A percentile compares a stretch with the other conserved stretches of the same genome.
phyloP scores from a whole-genome alignment of 1,284 basidiomycete genomes.

The Hypsizygus ulmarius region DNA sequence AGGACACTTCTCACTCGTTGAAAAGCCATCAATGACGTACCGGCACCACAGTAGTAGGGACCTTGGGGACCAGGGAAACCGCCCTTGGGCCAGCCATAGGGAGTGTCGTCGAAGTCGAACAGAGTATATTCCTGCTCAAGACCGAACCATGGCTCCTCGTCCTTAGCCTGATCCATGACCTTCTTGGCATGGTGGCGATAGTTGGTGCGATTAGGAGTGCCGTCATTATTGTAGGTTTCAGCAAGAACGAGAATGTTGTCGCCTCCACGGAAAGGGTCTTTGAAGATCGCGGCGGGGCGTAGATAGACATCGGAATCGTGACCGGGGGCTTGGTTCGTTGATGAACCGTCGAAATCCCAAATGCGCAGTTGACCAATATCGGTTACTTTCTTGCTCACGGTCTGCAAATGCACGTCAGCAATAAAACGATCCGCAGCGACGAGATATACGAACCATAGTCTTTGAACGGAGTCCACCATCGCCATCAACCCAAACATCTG shows the following conservation, averaged over 20 bases:
- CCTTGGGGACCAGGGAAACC: conserved; percentile 99
- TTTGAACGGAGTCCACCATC: conserved; percentile 91
- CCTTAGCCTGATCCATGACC: conserved; percentile 88
- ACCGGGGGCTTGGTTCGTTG: conserved; percentile 94
- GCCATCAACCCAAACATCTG: conserved; percentile 96
- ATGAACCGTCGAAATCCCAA: conserved; percentile 99
- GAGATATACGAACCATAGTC: conserved; percentile 66
- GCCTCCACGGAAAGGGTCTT: conserved; percentile 98
- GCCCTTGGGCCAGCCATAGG: conserved; percentile 96
- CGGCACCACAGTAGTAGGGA: conserved; percentile 99
- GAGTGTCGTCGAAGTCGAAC: conserved; percentile 89
- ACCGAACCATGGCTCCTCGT: conserved; percentile 92
- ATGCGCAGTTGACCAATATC: conserved; percentile 86
- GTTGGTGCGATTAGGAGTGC: conserved; percentile 98
- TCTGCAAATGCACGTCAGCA: conserved; percentile 43
- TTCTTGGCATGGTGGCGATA: conserved; percentile 89
- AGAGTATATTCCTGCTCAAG: conserved; percentile 99
- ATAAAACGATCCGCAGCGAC: conserved; percentile 4
- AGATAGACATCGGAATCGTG: conserved; percentile 97
- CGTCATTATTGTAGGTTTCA: conserved; percentile 98
- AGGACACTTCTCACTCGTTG: too few relatives aligned
- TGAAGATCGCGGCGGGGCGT: conserved; percentile 96
- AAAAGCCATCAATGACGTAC: conserved; percentile 45
- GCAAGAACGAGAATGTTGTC: conserved; percentile 97
- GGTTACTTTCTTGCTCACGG: conserved; percentile 80